Evolutionary conservation across 176 grass and related monocot genomes (phyloP), one percentile per base, ranked within the genome.

Genomic region (Hordeum marinum): DNA sequence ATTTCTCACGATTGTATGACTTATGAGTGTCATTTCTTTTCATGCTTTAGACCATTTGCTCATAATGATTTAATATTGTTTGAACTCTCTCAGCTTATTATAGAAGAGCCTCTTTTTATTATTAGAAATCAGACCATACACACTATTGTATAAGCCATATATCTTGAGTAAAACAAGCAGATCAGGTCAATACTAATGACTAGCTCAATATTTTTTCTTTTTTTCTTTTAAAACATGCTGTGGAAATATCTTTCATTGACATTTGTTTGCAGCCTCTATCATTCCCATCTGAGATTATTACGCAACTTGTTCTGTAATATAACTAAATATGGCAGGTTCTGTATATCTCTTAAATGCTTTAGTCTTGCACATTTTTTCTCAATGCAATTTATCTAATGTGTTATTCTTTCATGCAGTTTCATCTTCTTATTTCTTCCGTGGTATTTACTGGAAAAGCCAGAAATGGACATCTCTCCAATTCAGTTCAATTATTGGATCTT

Each of bases 401-500:
- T 87, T 89, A 17, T 82, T 83, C 66, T 46, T 85, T 83, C 40
- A 58, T 92, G 82, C 91, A 99, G 96, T 87, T 99, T 99, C 40
- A 81, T 99, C 23, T 99, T 99, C 86, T 87, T 99, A 12, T 99
- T 96, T 89, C 87, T 92, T 85, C 94, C 97, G 25, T 99, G 97
- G 97, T 99, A 92, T 90, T 75, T 94, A 60, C 78, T 99, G 86
- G 97, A 99, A 88, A 96, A 99, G 76, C 91, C 94, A 66, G 88
- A 71, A 88, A 96, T 99, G 91, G 90, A 96, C 23, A 58, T 94
- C 39, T 88, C 97, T 32, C 97, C 95, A 63, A 96, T 96, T 76
- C 94, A 88, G 72, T 99, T 96, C 88, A 99, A 96, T 69, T 92
- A 94, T 75, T 96, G 90, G 90, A 94, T 99, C 79, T 99, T 99